Evolutionary conservation across 2,329 filamentous ascomycete genomes (phyloP).

Genomic region (Stagonosporopsis cucurbitacearum): DNA sequence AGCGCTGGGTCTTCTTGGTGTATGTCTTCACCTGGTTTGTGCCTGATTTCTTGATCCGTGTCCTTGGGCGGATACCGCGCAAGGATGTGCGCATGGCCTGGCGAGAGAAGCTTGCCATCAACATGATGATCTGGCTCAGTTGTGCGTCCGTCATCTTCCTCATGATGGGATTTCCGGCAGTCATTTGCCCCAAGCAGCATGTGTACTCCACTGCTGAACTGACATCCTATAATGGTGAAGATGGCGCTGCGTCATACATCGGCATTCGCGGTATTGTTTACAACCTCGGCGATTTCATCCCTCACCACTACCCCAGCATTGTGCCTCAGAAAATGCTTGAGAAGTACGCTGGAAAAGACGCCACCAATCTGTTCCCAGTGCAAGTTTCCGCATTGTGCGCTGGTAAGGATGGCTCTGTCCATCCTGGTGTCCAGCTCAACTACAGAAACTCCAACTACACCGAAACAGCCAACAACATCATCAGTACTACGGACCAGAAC

Average conservation of each 20-base stretch:
- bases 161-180: constrained; percentile 81
- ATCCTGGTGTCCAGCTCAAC: constrained; percentile 80
- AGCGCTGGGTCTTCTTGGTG: constrained; percentile 87
- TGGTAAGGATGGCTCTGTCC: constrained; percentile 71
- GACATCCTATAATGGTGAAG: constrained; percentile 73
- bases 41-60: constrained; percentile 81
- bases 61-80: constrained; percentile 82
- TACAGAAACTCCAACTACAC: constrained; percentile 80
- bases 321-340: constrained; percentile 67
- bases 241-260: constrained; percentile 69
- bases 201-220: constrained; percentile 84
- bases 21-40: constrained; percentile 85
- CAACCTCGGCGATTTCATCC: constrained; percentile 75
- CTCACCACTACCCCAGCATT: constrained; percentile 77
- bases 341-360: constrained; percentile 85
- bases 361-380: constrained; percentile 88
- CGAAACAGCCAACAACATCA: constrained; percentile 65
- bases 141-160: constrained; percentile 84
- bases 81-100: constrained; percentile 92
- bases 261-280: constrained; percentile 91
- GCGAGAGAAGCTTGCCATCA: constrained; percentile 98
- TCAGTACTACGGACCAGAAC: constrained; percentile 74
- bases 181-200: constrained; percentile 91
- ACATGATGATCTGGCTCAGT: constrained; percentile 92
- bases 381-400: constrained; percentile 92